Percentiles rank a stretch among this genome's conserved stretches.
Conservation (phyloP, 129 eudicot species). For the Heracleum sosnowskyi region DNA sequence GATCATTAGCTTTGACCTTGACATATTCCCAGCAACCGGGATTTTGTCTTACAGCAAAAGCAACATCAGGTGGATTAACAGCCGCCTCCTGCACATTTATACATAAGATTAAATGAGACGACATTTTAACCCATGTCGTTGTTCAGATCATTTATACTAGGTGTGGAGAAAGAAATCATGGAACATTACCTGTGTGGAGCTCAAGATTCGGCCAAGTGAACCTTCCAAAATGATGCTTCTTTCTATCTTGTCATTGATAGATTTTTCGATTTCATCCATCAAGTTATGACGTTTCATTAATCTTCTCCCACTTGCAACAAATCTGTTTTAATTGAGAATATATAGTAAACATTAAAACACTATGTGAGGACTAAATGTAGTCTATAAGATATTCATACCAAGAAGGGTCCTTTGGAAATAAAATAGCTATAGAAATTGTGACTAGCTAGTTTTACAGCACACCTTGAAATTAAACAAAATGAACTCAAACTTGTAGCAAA, state of each 20-base stretch:
- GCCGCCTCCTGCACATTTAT: constrained; percentile 67
- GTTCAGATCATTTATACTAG: neutral
- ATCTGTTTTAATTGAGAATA: constrained; percentile 28
- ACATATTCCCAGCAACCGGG: constrained; percentile 82
- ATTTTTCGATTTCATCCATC: constrained; percentile 48
- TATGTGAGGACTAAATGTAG: neutral
- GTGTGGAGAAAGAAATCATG: neutral
- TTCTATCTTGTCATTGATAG: constrained; percentile 66
- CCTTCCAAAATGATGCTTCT: constrained; percentile 70
- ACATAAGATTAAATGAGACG: neutral
- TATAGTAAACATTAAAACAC: neutral
- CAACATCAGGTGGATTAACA: constrained; percentile 78
- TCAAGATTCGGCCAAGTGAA: constrained; percentile 62
- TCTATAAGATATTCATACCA: no score
- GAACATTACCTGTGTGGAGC: constrained; percentile 53
- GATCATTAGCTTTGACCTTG: constrained; percentile 56
- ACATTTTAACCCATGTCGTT: neutral
- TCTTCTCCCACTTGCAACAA: constrained; percentile 56
- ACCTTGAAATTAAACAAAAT: no score
- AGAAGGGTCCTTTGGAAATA: no score
- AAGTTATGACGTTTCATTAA: constrained; percentile 59
- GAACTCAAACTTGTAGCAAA: no score
- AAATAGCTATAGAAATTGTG: no score
- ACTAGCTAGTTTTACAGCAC: no score
- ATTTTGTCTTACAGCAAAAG: constrained; percentile 56